Evolutionary conservation across 345 rosid genomes (phyloP).

Genomic region (Pugionium cornutum): DNA sequence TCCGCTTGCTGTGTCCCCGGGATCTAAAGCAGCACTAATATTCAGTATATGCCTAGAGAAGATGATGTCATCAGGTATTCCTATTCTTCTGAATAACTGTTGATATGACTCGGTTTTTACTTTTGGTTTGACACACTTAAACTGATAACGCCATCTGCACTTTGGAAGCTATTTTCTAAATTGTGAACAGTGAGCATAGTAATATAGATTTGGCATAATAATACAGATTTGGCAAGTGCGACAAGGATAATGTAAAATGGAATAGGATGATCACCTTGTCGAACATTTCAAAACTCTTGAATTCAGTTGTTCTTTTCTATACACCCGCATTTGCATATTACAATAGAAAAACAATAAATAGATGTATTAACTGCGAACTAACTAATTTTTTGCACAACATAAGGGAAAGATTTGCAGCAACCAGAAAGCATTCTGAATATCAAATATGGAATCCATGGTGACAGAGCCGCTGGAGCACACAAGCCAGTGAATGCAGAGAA

Average conservation of each 20-base stretch:
- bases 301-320: conserved; percentile 6
- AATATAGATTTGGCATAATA: conserved; percentile 10
- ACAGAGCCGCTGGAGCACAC: conserved; percentile 82
- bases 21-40: conserved; percentile 73
- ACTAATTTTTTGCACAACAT: conserved; percentile 41
- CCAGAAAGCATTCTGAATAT: conserved; percentile 76
- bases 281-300: conserved; percentile 16
- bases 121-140: conserved; percentile 3
- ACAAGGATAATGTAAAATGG: conserved; percentile 1
- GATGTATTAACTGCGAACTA: conserved; percentile 17
- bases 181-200: conserved; percentile 4
- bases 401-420: conserved; percentile 45
- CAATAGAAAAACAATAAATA: not conserved
- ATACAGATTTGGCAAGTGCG: conserved; percentile 7
- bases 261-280: conserved; percentile 8
- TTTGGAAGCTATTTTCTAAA: conserved; percentile 10
- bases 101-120: conserved; percentile 14
- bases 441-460: conserved; percentile 72
- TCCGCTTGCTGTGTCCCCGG: conserved; percentile 80
- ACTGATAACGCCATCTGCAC: conserved; percentile 21
- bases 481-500: conserved; percentile 58
- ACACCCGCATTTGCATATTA: conserved; percentile 3
- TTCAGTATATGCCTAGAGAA: conserved; percentile 70
- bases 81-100: conserved; percentile 21
- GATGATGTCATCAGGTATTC: conserved; percentile 53